Evolutionary conservation across 192 early-diverging fungal species (phyloP), one percentile per base, ranked within the genome.

Genomic region (Nowakowskiella sp.): DNA sequence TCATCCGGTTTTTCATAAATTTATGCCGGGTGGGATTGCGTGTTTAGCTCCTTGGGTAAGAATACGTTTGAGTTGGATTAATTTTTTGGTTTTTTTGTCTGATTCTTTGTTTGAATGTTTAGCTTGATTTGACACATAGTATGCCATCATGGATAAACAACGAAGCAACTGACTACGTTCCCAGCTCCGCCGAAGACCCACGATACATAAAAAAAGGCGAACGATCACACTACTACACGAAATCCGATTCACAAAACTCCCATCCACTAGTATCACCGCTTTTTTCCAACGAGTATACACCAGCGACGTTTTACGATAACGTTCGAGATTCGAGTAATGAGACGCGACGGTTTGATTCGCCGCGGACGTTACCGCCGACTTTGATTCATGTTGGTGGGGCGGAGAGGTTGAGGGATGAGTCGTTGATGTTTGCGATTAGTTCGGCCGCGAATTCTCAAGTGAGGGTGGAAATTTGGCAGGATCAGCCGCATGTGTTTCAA

Each of bases 401-500:
- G 31, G 64, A 65, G 53, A 44, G 64, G 6, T 49, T 65, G 3
- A 31, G 64, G 13, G 64, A 65, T 44, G 64, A 65, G 31, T 49
- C 57, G 19, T 23, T 65, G n/a, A 36, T 60, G 51, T 53, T 65
- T 25, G 55, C 61, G 4, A 29, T 31, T 10, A 23, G 23, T 13
- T 33, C 49, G 22, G 45, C 62, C 23, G 36, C 22, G 34, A 19
- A 47, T 44, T 30, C 28, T 8, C 50, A 45, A 23, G 7, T 53
- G 4, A 21, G 51, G 2, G 44, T 59, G 34, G 64, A 65, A 43
- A 13, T 65, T 2, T 65, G 43, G 23, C 34, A 58, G 31, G 52
- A 60, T 48, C 51, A 53, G 64, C 52, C 56, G 25, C 64, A 65
- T 31, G 46, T 58, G 0, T 65, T 65, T 47, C 64, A 65, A 43